A percentile compares a stretch with the other conserved stretches of the same genome.
Evolutionary conservation across 768 basidiomycete genomes (phyloP).

Genomic region (Macrolepiota fuliginosa): DNA sequence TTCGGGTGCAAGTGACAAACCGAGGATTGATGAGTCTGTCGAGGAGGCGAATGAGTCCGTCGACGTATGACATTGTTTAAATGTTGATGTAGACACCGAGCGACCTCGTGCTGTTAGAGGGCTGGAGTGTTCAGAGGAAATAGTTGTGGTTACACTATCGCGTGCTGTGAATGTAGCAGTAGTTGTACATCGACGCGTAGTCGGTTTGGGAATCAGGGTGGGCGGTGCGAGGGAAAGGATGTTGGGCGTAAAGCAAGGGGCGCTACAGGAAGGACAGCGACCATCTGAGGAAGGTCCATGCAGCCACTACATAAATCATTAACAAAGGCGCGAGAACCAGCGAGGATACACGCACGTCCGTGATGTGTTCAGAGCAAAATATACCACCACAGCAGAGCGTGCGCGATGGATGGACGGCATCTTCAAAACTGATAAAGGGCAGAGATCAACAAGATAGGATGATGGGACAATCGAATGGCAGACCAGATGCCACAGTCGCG

Average conservation of each 20-base stretch:
- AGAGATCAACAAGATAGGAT: not conserved
- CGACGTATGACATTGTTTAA: not conserved
- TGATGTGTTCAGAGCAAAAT: slow-evolving; percentile 30
- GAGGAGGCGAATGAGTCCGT: not conserved
- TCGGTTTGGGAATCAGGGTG: slow-evolving; percentile 10
- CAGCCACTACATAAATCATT: slow-evolving; percentile 25
- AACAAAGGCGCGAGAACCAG: not conserved
- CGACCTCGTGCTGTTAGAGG: not conserved
- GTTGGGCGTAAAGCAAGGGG: slow-evolving; percentile 24
- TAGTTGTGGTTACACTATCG: not conserved
- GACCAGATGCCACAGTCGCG: slow-evolving; percentile 12
- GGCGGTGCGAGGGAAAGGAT: slow-evolving; percentile 25
- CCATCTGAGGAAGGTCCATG: slow-evolving; percentile 30
- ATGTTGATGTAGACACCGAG: not conserved
- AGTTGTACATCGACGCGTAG: not conserved
- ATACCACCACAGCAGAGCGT: slow-evolving; percentile 31
- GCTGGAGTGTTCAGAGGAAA: not conserved
- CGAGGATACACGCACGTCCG: slow-evolving; percentile 23
- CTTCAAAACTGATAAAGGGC: slow-evolving; percentile 24
- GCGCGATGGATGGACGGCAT: slow-evolving; percentile 26
- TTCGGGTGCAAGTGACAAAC: not conserved
- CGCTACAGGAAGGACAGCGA: slow-evolving; percentile 31
- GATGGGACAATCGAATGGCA: not conserved
- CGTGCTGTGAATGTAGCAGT: not conserved
- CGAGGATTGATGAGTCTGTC: not conserved